Evolutionary conservation across 352 stramenopile genomes (phyloP).

Genomic region (Globisporangium ultimum): DNA sequence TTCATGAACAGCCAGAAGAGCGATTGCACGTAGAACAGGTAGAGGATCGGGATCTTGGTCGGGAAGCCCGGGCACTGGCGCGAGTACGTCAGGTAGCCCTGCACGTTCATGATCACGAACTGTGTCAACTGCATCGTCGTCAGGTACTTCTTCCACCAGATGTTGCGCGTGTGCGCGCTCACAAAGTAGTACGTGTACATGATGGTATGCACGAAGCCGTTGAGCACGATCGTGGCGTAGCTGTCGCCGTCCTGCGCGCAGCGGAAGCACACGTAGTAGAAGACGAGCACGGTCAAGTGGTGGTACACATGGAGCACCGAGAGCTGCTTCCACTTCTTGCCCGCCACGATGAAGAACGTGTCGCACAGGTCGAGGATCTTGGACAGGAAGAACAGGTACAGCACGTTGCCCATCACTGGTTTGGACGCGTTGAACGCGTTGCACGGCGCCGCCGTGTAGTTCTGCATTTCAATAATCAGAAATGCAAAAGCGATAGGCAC

Average conservation of each 20-base stretch:
- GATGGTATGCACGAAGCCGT: slow-evolving; percentile 96
- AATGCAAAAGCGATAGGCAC: too few relatives aligned
- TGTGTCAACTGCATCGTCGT: slow-evolving; percentile 94
- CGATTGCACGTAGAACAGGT: slow-evolving; percentile 94
- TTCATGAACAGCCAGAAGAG: slow-evolving; percentile 96
- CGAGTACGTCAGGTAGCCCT: too few relatives aligned
- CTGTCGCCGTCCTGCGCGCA: slow-evolving; percentile 94
- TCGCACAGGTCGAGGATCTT: slow-evolving; percentile 91
- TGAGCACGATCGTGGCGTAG: slow-evolving; percentile 93
- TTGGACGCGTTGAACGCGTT: slow-evolving; percentile 82
- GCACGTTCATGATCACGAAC: slow-evolving; percentile 67
- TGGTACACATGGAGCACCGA: slow-evolving; percentile 97
- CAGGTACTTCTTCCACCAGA: slow-evolving; percentile 96
- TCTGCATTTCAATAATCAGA: slow-evolving; percentile 70
- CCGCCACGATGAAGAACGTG: slow-evolving; percentile 95
- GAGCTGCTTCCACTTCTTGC: slow-evolving; percentile 96
- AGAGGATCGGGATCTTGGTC: slow-evolving; percentile 27
- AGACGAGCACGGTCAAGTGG: slow-evolving; percentile 93
- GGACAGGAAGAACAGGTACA: slow-evolving; percentile 96
- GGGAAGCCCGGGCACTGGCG: too few relatives aligned
- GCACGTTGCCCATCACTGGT: slow-evolving; percentile 87
- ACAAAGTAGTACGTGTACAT: slow-evolving; percentile 99
- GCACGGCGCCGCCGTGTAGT: slow-evolving; percentile 84
- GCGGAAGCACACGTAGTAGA: slow-evolving; percentile 95
- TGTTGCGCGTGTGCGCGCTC: slow-evolving; percentile 93